These are phyloP conservation scores for Podosphaera fusca DNA, from an alignment of 2,329 filamentous ascomycete genomes.

Conservation along the genomic window DNA sequence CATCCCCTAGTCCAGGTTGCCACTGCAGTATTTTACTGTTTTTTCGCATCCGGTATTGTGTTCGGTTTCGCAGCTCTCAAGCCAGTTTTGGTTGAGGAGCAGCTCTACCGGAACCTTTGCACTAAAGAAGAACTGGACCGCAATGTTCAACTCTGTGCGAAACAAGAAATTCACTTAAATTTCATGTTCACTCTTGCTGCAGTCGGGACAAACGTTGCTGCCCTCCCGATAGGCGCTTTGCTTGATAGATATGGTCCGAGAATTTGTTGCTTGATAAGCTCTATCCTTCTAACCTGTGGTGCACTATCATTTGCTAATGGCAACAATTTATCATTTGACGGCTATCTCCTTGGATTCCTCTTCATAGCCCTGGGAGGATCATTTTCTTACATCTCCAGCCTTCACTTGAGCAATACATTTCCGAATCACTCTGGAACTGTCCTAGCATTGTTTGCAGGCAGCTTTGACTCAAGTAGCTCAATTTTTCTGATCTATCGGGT, in stretches of 20 bases:
- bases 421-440: slow-evolving; percentile 57
- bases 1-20: slow-evolving; percentile 37
- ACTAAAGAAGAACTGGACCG: slow-evolving; percentile 25
- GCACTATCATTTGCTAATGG: slow-evolving; percentile 50
- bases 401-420: slow-evolving; percentile 69
- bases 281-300: slow-evolving; percentile 44
- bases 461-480: slow-evolving; percentile 64
- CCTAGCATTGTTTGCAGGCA: slow-evolving; percentile 54
- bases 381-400: slow-evolving; percentile 62
- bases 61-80: slow-evolving; percentile 76
- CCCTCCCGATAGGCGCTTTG: slow-evolving; percentile 64
- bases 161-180: slow-evolving; percentile 47
- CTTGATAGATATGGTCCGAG: slow-evolving; percentile 65
- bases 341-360: slow-evolving; percentile 49
- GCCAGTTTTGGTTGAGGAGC: slow-evolving; percentile 51
- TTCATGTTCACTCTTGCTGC: slow-evolving; percentile 84
- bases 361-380: slow-evolving; percentile 58
- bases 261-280: slow-evolving; percentile 49
- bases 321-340: slow-evolving; percentile 43
- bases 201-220: slow-evolving; percentile 69
- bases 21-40: slow-evolving; percentile 46
- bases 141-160: slow-evolving; percentile 28
- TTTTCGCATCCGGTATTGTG: slow-evolving; percentile 55
- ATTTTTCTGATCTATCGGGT: slow-evolving; percentile 55
- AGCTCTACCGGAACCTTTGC: slow-evolving; percentile 46